Evolutionary conservation across 768 basidiomycete species (phyloP), one percentile per base, ranked within the genome.

Genomic region (Udeniomyces megalosporus): DNA sequence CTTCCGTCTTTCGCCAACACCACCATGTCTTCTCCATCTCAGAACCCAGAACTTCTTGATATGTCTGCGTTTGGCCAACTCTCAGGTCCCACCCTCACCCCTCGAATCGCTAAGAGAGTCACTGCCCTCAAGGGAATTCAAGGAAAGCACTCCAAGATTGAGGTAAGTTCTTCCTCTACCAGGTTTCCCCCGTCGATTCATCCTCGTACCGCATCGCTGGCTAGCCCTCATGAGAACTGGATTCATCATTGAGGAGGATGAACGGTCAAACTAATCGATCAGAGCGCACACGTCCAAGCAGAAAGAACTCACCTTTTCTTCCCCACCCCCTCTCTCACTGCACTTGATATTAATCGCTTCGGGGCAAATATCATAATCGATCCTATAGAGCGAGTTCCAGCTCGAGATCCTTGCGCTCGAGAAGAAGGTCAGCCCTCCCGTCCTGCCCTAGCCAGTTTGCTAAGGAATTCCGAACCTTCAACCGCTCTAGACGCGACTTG

Each of bases 111-210:
- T 76, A 78, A 82, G 74, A 86, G 83, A 70, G 76, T 97, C 69
- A 87, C 91, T 75, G 93, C 83, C 17, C 78, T 97, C 71, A 93
- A 95, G 73, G 93, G 92, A 56, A 79, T 97, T 47, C 93, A 96
- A 74, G 82, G 82, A 68, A 84, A 89, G 76, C 90, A 95, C 74
- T 82, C 84, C 67, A 84, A 88, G 69, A 80, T 96, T 51, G 89
- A 95, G 55, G n/a, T 24, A n/a, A n/a, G n/a, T n/a, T n/a, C n/a
- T n/a, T n/a, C n/a, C n/a, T n/a, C n/a, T n/a, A n/a, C n/a, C n/a
- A n/a, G n/a, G n/a, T n/a, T n/a, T n/a, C n/a, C n/a, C n/a, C n/a
- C n/a, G n/a, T n/a, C n/a, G n/a, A n/a, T n/a, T n/a, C n/a, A n/a
- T n/a, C n/a, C n/a, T n/a, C n/a, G n/a, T n/a, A n/a, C n/a, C n/a